A percentile compares a stretch with the other conserved stretches of the same genome.
Evolutionary conservation across 2,329 filamentous ascomycete species (phyloP).

Genomic region (Fusarium sp.): DNA sequence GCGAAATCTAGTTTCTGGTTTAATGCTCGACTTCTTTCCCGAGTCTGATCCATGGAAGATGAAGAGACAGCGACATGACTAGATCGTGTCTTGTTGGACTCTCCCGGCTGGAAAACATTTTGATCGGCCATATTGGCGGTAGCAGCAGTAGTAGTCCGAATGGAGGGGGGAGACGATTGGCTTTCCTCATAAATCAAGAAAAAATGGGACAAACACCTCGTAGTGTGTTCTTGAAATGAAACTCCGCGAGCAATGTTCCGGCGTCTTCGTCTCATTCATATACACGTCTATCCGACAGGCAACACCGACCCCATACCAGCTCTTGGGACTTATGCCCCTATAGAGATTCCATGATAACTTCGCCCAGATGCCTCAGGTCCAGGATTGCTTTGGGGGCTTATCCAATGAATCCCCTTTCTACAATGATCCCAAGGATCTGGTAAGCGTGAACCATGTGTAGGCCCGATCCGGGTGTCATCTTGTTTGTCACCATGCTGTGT

Average conservation of each 20-base stretch:
- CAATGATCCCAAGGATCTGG: constrained; percentile 17
- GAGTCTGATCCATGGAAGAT: constrained; percentile 6
- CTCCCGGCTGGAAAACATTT: background rate
- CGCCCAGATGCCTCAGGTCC: constrained; percentile 10
- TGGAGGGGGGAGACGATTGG: background rate
- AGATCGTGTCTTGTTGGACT: constrained; percentile 15
- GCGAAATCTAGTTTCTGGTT: constrained; percentile 53
- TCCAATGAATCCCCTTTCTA: constrained; percentile 15
- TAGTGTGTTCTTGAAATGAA: background rate
- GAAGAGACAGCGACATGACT: constrained; percentile 2
- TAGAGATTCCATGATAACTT: constrained; percentile 16
- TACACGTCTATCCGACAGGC: background rate
- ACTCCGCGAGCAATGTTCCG: background rate
- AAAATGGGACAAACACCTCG: background rate
- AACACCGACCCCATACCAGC: constrained; percentile 10
- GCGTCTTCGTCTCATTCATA: constrained; percentile 13
- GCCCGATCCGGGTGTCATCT: constrained; percentile 30
- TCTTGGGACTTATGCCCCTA: background rate
- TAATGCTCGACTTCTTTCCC: constrained; percentile 34
- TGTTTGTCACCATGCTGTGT: constrained; percentile 26
- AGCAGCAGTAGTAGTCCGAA: background rate
- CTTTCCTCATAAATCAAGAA: background rate
- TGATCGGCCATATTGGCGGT: constrained; percentile 14
- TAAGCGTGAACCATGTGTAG: constrained; percentile 35
- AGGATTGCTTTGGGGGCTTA: constrained; percentile 20